Percentiles rank a stretch among this genome's conserved stretches.
phyloP scores from a whole-genome alignment of 1,284 basidiomycete genomes.

The Apiotrichum veenhuisii region DNA sequence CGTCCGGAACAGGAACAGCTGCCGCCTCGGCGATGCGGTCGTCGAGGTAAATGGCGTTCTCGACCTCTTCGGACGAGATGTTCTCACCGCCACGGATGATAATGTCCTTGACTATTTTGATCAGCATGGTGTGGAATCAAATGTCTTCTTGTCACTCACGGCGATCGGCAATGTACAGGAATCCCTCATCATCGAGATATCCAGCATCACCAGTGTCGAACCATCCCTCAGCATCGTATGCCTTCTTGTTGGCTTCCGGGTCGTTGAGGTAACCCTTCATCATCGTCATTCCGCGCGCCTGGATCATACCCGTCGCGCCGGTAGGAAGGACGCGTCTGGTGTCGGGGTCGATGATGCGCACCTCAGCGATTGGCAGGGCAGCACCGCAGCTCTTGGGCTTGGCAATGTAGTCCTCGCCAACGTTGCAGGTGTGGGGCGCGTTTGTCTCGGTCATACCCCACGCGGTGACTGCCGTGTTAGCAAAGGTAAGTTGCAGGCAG shows the following conservation, averaged over 20 bases:
- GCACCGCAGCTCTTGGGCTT: constrained; percentile 23
- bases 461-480: constrained; percentile 9
- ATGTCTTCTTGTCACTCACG: too few relatives aligned
- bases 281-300: constrained; percentile 38
- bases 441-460: constrained; percentile 48
- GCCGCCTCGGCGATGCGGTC: constrained; percentile 33
- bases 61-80: constrained; percentile 39
- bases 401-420: constrained; percentile 36
- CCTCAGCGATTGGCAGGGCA: constrained; percentile 33
- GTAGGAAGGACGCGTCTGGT: constrained; percentile 20
- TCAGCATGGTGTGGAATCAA: background rate
- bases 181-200: constrained; percentile 36
- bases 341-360: constrained; percentile 35
- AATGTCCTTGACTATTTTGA: constrained; percentile 23
- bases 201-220: constrained; percentile 43
- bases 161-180: constrained; percentile 39
- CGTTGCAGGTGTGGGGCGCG: constrained; percentile 35
- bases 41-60: constrained; percentile 41
- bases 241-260: constrained; percentile 8
- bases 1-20: constrained; percentile 36
- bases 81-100: constrained; percentile 45
- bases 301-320: constrained; percentile 31
- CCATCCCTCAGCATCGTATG: constrained; percentile 37
- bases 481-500: background rate
- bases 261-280: constrained; percentile 40